Base-by-base conservation (phyloP, 768 basidiomycete genomes). In the Megacollybia marginata region DNA sequence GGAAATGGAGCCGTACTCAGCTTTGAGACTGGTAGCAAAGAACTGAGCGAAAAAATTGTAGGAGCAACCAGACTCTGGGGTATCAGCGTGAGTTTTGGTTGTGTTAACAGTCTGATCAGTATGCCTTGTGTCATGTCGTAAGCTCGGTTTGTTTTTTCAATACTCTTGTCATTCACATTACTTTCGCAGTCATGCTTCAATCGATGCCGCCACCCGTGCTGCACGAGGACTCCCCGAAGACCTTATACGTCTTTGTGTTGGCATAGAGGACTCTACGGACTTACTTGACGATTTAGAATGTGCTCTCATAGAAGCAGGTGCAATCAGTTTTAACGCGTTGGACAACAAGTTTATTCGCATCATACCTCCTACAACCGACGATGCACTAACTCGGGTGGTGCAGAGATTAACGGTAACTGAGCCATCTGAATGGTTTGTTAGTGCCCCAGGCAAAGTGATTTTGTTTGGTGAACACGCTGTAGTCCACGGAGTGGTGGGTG, bases 121-220 rank as follows among this genome's bases (percentile, higher is more conserved):
- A 97, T 99, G 95, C 96, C 96, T 34, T 98, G 96, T 65, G 83
- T 92, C 58, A 98, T 99, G 96, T 96, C 93, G 95, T 98, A 67
- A 71, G 94, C 88, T 5, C 23, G 23, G 33, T 33, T 48, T 42
- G n/a, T 44, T 36, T 45, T 42, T 13, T 35, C 13, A 18, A 36
- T n/a, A 11, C 19, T 54, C 8, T 12, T 52, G 33, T 34, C 15
- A 44, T 48, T 51, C 23, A 12, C 38, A 52, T 48, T 28, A 11
- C 46, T 55, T 48, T 33, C 32, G 48, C 56, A 95, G 95, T 15
- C 96, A 99, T 65, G 93, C 96, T 19, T 98, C 96, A 35, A 99
- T 99, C 56, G 94, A 97, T 60, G 83, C 96, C 19, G 88, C 90
- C 8, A 83, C 83, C n/a, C 86, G 96, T 32, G 92, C 91, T n/a